These are phyloP conservation scores for Basidioascus undulatus DNA, from an alignment of 768 basidiomycete genomes.

Conservation along the genomic window DNA sequence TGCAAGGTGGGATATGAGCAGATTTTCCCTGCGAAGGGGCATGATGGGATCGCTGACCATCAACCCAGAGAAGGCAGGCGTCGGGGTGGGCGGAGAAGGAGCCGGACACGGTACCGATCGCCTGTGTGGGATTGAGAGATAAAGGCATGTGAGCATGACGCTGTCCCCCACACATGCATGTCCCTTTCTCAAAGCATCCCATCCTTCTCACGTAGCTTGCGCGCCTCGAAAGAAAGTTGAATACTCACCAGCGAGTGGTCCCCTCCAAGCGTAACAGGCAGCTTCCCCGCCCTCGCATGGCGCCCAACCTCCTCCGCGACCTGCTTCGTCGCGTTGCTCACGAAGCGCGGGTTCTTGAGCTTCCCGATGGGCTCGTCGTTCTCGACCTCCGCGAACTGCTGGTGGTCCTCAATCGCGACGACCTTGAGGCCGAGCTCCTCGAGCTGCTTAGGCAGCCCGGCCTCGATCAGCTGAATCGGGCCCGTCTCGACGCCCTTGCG, in stretches of 20 bases:
- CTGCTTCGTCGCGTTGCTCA: constrained; percentile 41
- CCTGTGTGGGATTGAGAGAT: constrained; percentile 18
- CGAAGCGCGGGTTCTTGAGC: constrained; percentile 76
- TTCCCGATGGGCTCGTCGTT: constrained; percentile 6
- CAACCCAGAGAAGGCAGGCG: constrained; percentile 75
- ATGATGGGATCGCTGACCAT: constrained; percentile 22
- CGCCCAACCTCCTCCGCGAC: constrained; percentile 52
- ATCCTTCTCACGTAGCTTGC: background rate
- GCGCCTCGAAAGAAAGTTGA: background rate
- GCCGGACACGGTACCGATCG: constrained; percentile 86
- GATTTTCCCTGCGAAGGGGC: background rate
- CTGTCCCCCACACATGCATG: background rate
- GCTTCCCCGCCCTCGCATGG: constrained; percentile 49
- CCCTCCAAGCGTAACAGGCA: constrained; percentile 80
- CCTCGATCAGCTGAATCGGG: constrained; percentile 33
- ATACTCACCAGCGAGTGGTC: constrained; percentile 69
- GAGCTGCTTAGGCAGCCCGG: constrained; percentile 58
- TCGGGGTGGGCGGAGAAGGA: constrained; percentile 34
- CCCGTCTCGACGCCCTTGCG: background rate
- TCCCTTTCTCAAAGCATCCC: background rate
- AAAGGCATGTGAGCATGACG: background rate
- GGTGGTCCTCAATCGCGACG: background rate
- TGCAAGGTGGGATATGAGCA: background rate
- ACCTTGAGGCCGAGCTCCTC: constrained; percentile 18
- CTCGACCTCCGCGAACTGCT: background rate